Evolutionary conservation across 192 early-diverging fungal genomes (phyloP), one percentile per base, ranked within the genome.

Genomic region (Gamsiella multidivaricata): DNA sequence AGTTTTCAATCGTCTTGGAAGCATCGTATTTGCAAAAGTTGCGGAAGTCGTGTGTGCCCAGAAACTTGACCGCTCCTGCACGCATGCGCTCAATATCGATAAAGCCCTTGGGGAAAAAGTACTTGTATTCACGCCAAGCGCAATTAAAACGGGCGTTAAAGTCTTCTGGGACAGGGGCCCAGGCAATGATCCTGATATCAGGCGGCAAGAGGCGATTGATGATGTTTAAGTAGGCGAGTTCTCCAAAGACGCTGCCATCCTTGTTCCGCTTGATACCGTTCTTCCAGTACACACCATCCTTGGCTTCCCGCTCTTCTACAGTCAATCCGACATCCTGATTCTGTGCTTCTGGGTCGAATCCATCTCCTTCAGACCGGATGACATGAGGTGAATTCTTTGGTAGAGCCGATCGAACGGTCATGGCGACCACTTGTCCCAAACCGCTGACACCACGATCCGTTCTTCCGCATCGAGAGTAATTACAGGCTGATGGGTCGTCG

Each of bases 21-120:
- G 92, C 88, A 82, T 99, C 96, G 42, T 97, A 81, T 76, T 96
- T 95, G 80, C 97, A 99, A 81, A 99, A 97, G 80, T 97, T 91
- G 46, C 97, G 90, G 66, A 94, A 99, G 76, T 99, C 96, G 63
- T 96, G 95, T 14, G 88, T 80, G 10, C 97, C 97, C 58, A 93
- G 60, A 60, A 91, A 94, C 41, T 75, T 62, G 29, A 65, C 50
- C 3, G 93, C 92, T 0, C 91, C 96, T 5, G 88, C 71, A 18
- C 85, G 85, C 96, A 99, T 98, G 2, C 61, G 67, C 3, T 70
- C 85, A 36, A 97, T 88, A 62, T 97, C 85, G 29, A 97, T 87
- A 22, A 69, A 76, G 37, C 84, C 82, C 22, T 80, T 79, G 11
- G 86, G 81, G 79, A 99, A 98, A 72, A 92, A 96, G 80, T 99